A percentile compares a stretch with the other conserved stretches of the same genome.
Conservation (phyloP, 2,329 filamentous ascomycete species). For the Trichoderma sp. region DNA sequence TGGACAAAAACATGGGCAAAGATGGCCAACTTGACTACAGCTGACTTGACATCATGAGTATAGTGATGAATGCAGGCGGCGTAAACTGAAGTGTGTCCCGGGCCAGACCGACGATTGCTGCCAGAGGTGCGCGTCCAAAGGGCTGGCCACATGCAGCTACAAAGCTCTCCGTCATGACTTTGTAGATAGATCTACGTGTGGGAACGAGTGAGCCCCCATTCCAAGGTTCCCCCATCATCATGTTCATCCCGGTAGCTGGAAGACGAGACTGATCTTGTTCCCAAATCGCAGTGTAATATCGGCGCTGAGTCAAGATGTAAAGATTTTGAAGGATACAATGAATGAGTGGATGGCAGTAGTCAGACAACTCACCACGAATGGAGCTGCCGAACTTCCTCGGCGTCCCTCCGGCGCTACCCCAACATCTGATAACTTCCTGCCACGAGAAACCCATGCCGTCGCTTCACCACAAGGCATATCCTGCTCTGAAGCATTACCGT, state of each 20-base stretch:
- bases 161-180: not conserved
- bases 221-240: not conserved
- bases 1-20: not conserved
- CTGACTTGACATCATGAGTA: not conserved
- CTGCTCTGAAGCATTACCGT: not conserved
- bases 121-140: not conserved
- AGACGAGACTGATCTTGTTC: not conserved
- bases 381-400: not conserved
- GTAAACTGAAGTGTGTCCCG: not conserved
- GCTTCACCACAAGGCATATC: not conserved
- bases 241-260: not conserved
- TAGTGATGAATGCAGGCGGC: not conserved
- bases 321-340: not conserved
- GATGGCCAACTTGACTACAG: slow-evolving; percentile 6
- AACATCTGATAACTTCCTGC: not conserved
- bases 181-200: not conserved
- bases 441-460: not conserved
- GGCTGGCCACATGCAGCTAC: not conserved
- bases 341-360: not conserved
- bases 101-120: not conserved
- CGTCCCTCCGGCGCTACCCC: not conserved
- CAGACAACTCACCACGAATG: not conserved
- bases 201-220: not conserved
- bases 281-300: not conserved
- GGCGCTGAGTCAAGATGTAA: not conserved